Evolutionary conservation across 768 basidiomycete genomes (phyloP).

Genomic region (Tylopilus felleus): DNA sequence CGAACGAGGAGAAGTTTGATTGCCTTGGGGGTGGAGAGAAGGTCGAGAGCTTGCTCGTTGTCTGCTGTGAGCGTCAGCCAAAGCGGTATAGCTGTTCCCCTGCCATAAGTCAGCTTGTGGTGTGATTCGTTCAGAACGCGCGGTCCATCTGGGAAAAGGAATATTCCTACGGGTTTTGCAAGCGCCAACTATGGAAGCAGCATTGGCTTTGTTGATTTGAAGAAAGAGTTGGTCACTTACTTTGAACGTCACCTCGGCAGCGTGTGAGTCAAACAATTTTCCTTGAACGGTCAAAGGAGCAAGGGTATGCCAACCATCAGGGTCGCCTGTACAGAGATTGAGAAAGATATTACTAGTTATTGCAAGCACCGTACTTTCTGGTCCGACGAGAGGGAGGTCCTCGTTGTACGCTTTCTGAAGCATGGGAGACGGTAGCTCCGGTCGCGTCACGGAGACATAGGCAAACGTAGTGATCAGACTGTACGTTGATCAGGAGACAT

Average conservation of each 20-base stretch:
- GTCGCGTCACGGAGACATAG: conserved; percentile 33
- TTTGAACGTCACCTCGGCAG: conserved; percentile 28
- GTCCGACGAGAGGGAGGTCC: conserved; percentile 32
- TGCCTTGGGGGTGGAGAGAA: conserved; percentile 41
- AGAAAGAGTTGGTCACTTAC: conserved; percentile 23
- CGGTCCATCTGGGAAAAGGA: not conserved
- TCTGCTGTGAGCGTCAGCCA: conserved; percentile 42
- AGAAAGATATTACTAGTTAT: not conserved
- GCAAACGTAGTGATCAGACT: conserved; percentile 34
- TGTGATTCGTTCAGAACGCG: not conserved
- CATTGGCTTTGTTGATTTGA: not conserved
- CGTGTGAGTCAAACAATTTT: conserved; percentile 33
- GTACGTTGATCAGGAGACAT: not conserved
- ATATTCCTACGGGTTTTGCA: conserved; percentile 42
- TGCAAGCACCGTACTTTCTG: conserved; percentile 21
- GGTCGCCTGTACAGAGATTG: conserved; percentile 27
- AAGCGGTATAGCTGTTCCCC: conserved; percentile 52
- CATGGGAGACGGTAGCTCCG: conserved; percentile 36
- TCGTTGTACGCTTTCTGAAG: conserved; percentile 37
- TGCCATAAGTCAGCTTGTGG: conserved; percentile 45
- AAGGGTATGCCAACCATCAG: conserved; percentile 38
- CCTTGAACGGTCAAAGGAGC: conserved; percentile 33
- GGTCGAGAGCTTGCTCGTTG: conserved; percentile 49
- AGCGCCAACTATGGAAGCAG: conserved; percentile 41
- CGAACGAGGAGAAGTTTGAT: conserved; percentile 44